These are phyloP conservation scores for Citrus reticulata DNA, from an alignment of 345 rosid genomes.

Conservation along the genomic window DNA sequence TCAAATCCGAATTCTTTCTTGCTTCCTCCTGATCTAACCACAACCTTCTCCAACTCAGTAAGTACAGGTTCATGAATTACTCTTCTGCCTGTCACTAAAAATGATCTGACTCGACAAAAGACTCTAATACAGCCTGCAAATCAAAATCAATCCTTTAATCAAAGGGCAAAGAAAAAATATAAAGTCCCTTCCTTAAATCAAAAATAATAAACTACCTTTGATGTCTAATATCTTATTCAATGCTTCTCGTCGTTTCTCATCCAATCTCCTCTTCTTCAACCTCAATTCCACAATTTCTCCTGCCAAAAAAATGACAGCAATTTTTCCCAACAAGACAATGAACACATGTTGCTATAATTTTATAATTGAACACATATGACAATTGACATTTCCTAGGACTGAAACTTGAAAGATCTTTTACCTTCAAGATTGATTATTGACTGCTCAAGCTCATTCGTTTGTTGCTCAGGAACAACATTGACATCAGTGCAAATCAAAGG, in stretches of 20 bases:
- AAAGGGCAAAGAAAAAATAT: neutral
- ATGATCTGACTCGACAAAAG: constrained; percentile 78
- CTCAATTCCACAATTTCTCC: constrained; percentile 57
- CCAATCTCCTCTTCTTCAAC: constrained; percentile 52
- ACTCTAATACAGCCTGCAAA: constrained; percentile 80
- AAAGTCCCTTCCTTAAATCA: constrained; percentile 1
- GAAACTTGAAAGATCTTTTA: constrained; percentile 13
- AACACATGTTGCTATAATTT: neutral
- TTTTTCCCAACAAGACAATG: neutral
- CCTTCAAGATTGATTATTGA: constrained; percentile 63
- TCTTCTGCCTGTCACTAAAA: constrained; percentile 38
- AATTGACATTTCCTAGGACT: neutral
- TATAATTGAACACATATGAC: neutral
- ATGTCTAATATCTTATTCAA: constrained; percentile 69
- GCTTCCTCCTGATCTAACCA: constrained; percentile 47
- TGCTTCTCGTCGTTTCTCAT: constrained; percentile 57
- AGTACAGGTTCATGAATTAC: constrained; percentile 46
- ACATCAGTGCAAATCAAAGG: constrained; percentile 56
- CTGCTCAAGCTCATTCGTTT: constrained; percentile 56
- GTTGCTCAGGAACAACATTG: constrained; percentile 75
- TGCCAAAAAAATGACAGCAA: constrained; percentile 14
- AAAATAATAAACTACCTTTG: constrained; percentile 45
- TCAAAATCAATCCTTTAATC: constrained; percentile 6
- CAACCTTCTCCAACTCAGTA: constrained; percentile 39
- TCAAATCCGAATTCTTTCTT: constrained; percentile 73